Percentiles rank a stretch among this genome's conserved stretches.
Conservation (phyloP, 352 stramenopile species). For the Stramenopiles sp. region DNA sequence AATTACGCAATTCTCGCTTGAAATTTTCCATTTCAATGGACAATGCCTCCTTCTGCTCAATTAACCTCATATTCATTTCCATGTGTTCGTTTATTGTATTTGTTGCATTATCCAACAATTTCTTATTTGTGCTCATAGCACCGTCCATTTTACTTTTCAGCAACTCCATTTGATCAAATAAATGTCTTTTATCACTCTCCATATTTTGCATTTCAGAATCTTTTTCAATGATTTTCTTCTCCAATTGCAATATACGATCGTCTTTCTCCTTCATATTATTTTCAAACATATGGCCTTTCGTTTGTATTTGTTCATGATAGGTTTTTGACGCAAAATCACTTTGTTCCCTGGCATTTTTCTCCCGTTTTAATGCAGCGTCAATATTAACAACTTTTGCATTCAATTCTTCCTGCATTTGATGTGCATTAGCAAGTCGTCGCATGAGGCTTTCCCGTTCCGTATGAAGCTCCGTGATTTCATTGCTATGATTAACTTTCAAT, state of each 20-base stretch:
- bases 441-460: background rate
- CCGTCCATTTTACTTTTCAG: background rate
- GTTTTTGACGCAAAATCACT: background rate
- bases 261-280: background rate
- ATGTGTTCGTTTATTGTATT: background rate
- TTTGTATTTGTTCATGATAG: background rate
- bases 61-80: background rate
- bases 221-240: background rate
- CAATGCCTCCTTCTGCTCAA: background rate
- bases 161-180: background rate
- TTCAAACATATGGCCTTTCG: background rate
- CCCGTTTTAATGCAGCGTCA: background rate
- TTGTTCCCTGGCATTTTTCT: background rate
- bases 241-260: background rate
- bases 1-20: background rate
- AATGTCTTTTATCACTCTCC: background rate
- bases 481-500: background rate
- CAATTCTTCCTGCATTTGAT: background rate
- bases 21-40: background rate
- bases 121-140: background rate
- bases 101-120: background rate
- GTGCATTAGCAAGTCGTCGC: background rate
- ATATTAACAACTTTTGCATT: background rate
- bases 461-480: background rate
- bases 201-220: background rate